These are phyloP conservation scores for Aphanomyces cochlioides DNA, from an alignment of 352 stramenopile genomes.

Conservation along the genomic window DNA sequence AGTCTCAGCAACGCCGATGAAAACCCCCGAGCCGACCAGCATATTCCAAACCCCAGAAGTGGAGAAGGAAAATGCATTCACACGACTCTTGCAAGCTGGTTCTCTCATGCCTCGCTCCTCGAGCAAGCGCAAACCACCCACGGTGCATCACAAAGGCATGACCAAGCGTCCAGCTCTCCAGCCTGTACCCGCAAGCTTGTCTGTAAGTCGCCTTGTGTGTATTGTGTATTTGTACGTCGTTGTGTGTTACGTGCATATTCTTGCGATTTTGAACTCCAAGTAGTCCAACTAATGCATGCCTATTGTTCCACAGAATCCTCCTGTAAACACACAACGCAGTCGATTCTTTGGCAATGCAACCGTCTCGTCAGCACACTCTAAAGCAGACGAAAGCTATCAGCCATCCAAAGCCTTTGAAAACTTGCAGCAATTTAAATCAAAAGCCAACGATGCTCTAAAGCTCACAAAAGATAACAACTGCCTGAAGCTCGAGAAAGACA, in stretches of 20 bases:
- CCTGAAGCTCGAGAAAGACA: no score
- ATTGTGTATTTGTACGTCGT: neutral
- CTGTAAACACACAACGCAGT: no score
- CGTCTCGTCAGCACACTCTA: no score
- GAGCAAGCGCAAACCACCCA: constrained; percentile 46
- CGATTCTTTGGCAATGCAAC: no score
- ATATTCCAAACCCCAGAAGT: neutral
- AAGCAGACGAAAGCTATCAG: neutral
- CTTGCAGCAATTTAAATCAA: no score
- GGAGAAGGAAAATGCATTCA: constrained; percentile 70
- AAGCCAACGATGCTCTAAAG: no score
- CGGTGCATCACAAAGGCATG: no score
- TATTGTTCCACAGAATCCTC: no score
- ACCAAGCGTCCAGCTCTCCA: no score
- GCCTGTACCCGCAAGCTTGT: neutral
- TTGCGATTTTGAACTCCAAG: no score
- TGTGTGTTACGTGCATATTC: neutral
- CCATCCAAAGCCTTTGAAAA: neutral
- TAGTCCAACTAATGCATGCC: no score
- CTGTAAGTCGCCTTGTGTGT: neutral
- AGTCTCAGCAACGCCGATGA: neutral
- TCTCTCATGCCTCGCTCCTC: constrained; percentile 51
- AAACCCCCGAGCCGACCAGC: neutral
- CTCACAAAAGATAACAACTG: no score
- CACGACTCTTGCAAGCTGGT: constrained; percentile 71